Conservation (phyloP, 805 yeast genomes). For the Ogataea polymorpha region DNA sequence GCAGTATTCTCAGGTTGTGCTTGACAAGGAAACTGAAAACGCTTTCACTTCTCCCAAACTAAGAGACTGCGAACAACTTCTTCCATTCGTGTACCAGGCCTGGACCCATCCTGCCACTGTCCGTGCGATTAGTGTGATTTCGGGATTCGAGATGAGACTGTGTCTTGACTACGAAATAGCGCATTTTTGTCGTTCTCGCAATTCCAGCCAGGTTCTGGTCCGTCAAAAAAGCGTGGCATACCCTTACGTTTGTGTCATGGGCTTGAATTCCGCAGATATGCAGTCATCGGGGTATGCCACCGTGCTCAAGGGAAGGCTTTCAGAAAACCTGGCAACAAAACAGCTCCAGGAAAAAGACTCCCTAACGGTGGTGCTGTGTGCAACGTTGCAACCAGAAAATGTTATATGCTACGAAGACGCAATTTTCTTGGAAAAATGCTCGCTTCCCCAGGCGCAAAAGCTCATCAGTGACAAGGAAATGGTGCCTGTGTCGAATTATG, state of each 20-base stretch:
- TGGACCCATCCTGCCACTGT: conserved; percentile 51
- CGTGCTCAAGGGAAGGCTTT: conserved; percentile 39
- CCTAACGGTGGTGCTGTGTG: conserved; percentile 22
- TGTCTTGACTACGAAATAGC: conserved; percentile 54
- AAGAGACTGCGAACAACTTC: conserved; percentile 20
- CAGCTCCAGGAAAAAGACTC: conserved; percentile 2
- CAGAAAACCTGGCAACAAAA: conserved; percentile 40
- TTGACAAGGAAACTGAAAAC: background rate
- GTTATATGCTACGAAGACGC: conserved; percentile 25
- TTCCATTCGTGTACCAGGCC: conserved; percentile 51
- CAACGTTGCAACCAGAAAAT: conserved; percentile 28
- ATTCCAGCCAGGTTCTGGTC: conserved; percentile 8
- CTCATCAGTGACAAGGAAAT: conserved; percentile 13
- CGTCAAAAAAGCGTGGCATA: conserved; percentile 27
- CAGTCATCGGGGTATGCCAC: conserved; percentile 38
- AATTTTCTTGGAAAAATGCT: conserved; percentile 15
- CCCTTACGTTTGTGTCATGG: conserved; percentile 28
- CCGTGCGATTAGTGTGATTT: conserved; percentile 45
- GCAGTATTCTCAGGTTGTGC: conserved; percentile 9
- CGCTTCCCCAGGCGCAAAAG: conserved; percentile 15
- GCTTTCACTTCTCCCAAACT: conserved; percentile 31
- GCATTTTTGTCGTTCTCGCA: conserved; percentile 30
- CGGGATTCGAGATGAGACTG: conserved; percentile 48
- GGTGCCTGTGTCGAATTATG: conserved; percentile 4
- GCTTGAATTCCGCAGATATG: conserved; percentile 1